Conservation (phyloP, 139 green algal species). For the Closterium sp. region DNA sequence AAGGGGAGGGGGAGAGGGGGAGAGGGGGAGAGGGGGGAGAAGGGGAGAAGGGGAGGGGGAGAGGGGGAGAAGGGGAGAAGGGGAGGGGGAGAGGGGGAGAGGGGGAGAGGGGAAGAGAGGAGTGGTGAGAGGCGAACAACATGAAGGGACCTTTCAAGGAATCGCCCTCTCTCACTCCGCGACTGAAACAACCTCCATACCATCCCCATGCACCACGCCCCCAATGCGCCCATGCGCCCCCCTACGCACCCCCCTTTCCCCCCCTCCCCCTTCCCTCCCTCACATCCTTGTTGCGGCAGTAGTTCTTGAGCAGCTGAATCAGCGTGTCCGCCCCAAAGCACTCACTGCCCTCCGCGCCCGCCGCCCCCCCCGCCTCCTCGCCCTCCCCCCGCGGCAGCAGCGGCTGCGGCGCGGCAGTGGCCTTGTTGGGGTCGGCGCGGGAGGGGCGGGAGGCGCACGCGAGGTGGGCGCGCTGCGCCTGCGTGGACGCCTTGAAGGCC, state of each 20-base stretch:
- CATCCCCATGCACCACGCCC: neutral
- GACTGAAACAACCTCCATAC: neutral
- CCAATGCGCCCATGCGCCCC: neutral
- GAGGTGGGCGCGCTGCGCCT: slow-evolving; percentile 55
- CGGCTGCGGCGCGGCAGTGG: neutral
- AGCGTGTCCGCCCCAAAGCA: slow-evolving; percentile 88
- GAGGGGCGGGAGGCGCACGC: neutral
- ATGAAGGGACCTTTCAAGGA: too few species aligned
- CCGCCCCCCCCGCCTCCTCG: neutral
- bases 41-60: neutral
- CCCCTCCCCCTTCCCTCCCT: neutral
- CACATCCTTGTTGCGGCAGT: slow-evolving; percentile 71
- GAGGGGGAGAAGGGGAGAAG: neutral
- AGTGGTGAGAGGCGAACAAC: neutral
- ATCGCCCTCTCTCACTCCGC: neutral
- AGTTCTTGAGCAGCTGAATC: slow-evolving; percentile 98
- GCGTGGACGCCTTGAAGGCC: slow-evolving; percentile 95
- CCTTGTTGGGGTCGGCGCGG: neutral
- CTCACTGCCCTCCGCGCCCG: slow-evolving; percentile 22
- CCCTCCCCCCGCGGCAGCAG: neutral
- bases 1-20: neutral
- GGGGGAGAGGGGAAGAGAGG: neutral
- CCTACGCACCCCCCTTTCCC: neutral
- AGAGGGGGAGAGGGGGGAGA: neutral
- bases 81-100: neutral